These are phyloP conservation scores for Aspergillus brasiliensis DNA, from an alignment of 2,329 filamentous ascomycete species.

Conservation along the genomic window DNA sequence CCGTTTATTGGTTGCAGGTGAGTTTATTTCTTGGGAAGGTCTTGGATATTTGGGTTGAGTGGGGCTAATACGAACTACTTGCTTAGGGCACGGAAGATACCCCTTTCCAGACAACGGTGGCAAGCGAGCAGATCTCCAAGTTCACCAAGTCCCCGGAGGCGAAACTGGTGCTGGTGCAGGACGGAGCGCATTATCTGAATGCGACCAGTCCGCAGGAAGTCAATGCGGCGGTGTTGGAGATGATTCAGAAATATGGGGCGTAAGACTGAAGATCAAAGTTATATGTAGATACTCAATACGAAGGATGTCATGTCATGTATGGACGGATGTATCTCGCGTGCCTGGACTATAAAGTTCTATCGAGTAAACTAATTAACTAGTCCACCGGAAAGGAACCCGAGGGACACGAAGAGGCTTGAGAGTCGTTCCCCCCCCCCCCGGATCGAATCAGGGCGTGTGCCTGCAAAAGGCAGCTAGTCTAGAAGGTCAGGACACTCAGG, in stretches of 20 bases:
- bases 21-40: slow-evolving; percentile 17
- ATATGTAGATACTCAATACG: background rate
- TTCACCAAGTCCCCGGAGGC: slow-evolving; percentile 50
- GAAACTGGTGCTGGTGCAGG: slow-evolving; percentile 47
- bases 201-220: slow-evolving; percentile 51
- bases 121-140: slow-evolving; percentile 49
- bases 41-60: background rate
- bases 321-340: no score
- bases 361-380: background rate
- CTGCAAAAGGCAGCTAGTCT: background rate
- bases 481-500: background rate
- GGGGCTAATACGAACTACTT: background rate
- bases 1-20: slow-evolving; percentile 55
- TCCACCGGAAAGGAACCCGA: background rate
- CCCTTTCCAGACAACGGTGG: slow-evolving; percentile 19
- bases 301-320: background rate
- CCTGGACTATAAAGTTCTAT: background rate
- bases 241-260: slow-evolving; percentile 29
- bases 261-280: background rate
- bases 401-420: background rate
- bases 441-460: background rate
- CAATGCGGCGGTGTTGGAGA: slow-evolving; percentile 25
- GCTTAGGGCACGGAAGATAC: slow-evolving; percentile 22
- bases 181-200: slow-evolving; percentile 54
- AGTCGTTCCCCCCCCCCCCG: background rate